Base-by-base conservation (phyloP, 495 filamentous ascomycete genomes). In the Xylaria cubensis region DNA sequence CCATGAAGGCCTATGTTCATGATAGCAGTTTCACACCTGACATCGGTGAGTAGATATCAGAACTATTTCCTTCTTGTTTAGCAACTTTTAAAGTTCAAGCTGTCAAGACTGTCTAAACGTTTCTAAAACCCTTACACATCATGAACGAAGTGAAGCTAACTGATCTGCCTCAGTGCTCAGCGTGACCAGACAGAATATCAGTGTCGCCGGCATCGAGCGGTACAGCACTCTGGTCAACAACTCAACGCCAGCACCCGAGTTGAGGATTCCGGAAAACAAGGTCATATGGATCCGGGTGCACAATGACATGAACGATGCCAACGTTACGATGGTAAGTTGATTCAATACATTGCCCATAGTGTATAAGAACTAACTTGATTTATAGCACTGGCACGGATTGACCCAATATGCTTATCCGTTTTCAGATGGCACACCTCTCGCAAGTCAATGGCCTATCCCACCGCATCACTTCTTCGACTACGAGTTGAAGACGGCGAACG, bases 391-490 rank as follows among this genome's bases (percentile, higher is more conserved):
- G 86, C 86, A 88, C 76, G 87, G 87, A 41, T 72, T 88, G 8
- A 75, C 82, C 19, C 82, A 84, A 64, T 77, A 77, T 1, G 78
- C 82, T 48, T 82, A 86, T 4, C 85, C 86, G 0, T 89, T 88
- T 75, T 79, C 82, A n/a, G 87, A 88, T 69, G 86, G 87, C 1
- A 83, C 84, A 0, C 86, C 86, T 0, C 69, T 72, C 36, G 85
- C 80, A 2, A 79, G 80, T 44, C 85, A 89, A 71, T 88, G 86
- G 86, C 87, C 86, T 1, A 88, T 88, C 46, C 84, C 86, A 1
- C 85, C 86, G 24, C 59, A 78, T 2, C 81, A 88, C 72, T 89
- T 86, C 78, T 88, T 89, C 74, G 88, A 90, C 77, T 88, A 89
- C 72, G 85, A 89, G 74, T 76, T 88, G 12, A 73, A 73, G 15